A percentile compares a stretch with the other conserved stretches of the same genome.
These are phyloP conservation scores for Alternaria infectoria DNA, from an alignment of 2,329 filamentous ascomycete species.

Conservation along the genomic window DNA sequence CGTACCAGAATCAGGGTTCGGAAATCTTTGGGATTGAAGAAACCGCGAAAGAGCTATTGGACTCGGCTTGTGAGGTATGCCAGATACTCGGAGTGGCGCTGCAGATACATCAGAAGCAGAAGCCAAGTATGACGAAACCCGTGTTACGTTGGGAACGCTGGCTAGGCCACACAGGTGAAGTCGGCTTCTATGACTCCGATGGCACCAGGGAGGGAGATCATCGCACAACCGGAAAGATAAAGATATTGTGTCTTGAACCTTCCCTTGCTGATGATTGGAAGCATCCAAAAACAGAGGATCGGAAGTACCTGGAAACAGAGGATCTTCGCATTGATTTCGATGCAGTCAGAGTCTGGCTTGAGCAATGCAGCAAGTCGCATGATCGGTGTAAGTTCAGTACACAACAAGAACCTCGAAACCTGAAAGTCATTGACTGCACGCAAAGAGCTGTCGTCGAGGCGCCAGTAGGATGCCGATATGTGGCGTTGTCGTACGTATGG, in stretches of 20 bases:
- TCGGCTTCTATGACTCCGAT: accelerated
- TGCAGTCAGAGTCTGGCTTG: background rate
- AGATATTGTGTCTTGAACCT: background rate
- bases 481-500: background rate
- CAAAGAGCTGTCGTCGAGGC: accelerated
- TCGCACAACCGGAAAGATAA: accelerated
- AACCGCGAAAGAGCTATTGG: background rate
- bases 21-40: background rate
- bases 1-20: accelerated
- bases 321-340: background rate
- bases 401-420: accelerated
- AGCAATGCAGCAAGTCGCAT: accelerated
- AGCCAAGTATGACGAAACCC: accelerated
- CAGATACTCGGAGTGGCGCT: background rate
- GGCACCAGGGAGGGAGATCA: accelerated
- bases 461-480: background rate
- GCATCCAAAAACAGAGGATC: no score
- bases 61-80: background rate
- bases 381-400: accelerated
- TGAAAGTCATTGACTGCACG: background rate
- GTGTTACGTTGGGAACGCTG: background rate
- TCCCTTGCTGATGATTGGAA: background rate
- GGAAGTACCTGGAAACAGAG: accelerated
- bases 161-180: accelerated
- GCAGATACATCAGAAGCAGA: accelerated